Percentiles rank a stretch among this genome's conserved stretches.
Conservation (phyloP, 805 yeast genomes). For the Starmerella kuoi region DNA sequence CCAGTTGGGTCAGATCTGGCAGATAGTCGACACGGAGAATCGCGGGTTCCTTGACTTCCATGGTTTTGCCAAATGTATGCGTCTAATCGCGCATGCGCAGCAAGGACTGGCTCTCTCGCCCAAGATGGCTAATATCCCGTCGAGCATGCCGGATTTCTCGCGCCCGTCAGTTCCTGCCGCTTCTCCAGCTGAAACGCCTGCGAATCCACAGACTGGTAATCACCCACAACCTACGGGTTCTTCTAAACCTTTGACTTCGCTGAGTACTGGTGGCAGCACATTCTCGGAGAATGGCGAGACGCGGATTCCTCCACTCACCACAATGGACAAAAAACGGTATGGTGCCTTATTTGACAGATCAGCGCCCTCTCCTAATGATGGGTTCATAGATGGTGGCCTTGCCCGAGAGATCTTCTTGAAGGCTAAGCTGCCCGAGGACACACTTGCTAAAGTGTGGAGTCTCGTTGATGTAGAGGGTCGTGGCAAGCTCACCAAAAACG, state of each 20-base stretch:
- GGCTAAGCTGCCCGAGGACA: conserved; percentile 68
- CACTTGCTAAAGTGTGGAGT: conserved; percentile 79
- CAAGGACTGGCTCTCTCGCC: conserved; percentile 47
- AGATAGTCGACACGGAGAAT: conserved; percentile 78
- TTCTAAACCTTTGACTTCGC: conserved; percentile 6
- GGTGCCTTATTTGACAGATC: conserved; percentile 52
- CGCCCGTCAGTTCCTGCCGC: conserved; percentile 18
- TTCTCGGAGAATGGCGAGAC: conserved; percentile 16
- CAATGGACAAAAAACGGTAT: conserved; percentile 30
- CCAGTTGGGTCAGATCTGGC: conserved; percentile 84
- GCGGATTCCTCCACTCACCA: conserved; percentile 28
- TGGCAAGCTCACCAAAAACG: conserved; percentile 61
- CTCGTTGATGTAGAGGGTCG: conserved; percentile 64
- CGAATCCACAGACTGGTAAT: not conserved
- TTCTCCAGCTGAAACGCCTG: conserved; percentile 6
- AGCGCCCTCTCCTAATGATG: conserved; percentile 47
- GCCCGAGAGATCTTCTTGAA: conserved; percentile 82
- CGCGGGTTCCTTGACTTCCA: conserved; percentile 69
- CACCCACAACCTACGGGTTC: not conserved
- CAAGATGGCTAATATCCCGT: conserved; percentile 41
- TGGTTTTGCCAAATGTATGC: conserved; percentile 75
- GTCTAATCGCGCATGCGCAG: conserved; percentile 83
- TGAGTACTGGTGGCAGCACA: conserved; percentile 11
- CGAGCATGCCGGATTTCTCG: conserved; percentile 54
- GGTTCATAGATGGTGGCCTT: conserved; percentile 55